Evolutionary conservation across 2,329 filamentous ascomycete species (phyloP).

Genomic region (Penicillium capsulatum): DNA sequence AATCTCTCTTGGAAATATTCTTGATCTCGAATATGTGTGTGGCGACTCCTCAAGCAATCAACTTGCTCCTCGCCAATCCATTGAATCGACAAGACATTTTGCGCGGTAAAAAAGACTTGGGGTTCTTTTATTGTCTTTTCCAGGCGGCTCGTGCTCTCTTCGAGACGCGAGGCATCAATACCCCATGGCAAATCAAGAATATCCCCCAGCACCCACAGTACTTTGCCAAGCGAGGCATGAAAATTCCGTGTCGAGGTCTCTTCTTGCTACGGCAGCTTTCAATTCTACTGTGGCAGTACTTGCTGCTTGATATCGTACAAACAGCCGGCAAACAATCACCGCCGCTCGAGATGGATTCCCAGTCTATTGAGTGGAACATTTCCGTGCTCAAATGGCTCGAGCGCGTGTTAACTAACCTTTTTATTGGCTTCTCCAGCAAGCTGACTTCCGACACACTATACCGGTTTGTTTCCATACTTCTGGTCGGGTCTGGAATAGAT

Average conservation of each 20-base stretch:
- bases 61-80: slow-evolving; percentile 14
- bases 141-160: slow-evolving; percentile 6
- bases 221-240: slow-evolving; percentile 7
- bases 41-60: slow-evolving; percentile 5
- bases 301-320: slow-evolving; percentile 13
- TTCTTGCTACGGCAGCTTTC: slow-evolving; percentile 21
- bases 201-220: slow-evolving; percentile 16
- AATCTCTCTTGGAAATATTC: slow-evolving; percentile 10
- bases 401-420: slow-evolving; percentile 7
- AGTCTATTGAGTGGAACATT: slow-evolving; percentile 5
- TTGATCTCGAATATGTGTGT: slow-evolving; percentile 29
- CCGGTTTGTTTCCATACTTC: slow-evolving; percentile 18
- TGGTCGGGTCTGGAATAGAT: slow-evolving; percentile 14
- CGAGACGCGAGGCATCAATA: slow-evolving; percentile 19
- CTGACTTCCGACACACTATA: slow-evolving; percentile 20
- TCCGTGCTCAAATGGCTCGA: slow-evolving; percentile 12
- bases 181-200: slow-evolving; percentile 21
- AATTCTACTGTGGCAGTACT: slow-evolving; percentile 21
- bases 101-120: not conserved
- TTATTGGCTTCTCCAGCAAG: slow-evolving; percentile 14
- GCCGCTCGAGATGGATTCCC: not conserved
- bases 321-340: slow-evolving; percentile 1
- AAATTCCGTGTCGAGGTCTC: slow-evolving; percentile 1
- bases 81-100: slow-evolving; percentile 8
- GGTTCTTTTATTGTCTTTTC: slow-evolving; percentile 3